Base-by-base conservation (phyloP, 208 protist genomes). In the Acanthamoeba polyphaga region DNA sequence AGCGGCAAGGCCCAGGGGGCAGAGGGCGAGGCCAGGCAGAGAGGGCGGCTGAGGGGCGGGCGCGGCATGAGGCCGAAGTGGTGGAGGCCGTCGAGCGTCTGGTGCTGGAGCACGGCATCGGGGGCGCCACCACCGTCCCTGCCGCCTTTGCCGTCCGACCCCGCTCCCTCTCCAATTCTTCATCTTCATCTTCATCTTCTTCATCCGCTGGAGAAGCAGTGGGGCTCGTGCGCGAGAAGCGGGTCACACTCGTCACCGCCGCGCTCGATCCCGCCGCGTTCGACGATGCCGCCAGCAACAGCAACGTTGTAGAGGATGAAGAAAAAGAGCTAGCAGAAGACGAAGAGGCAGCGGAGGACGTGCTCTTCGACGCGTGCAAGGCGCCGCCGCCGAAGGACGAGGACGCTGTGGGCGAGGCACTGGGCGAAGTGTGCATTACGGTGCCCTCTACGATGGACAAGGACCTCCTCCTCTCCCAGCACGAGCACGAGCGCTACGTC, bases 401-500 rank as follows among this genome's bases (percentile, higher is more conserved):
- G 34, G 82, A 90, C 8, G 49, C 82, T 1, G 49, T 90, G 49
- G 82, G 82, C 27, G 82, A 90, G 58, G 53, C 82, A 2, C 32
- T 90, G 34, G 82, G 82, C 15, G 82, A 90, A 13, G 58, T 90
- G 49, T 90, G 53, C 51, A 90, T 90, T 38, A 90, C 82, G 58
- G 82, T 90, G 82, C 82, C 82, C 51, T 90, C 82, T 1, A 90
- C 82, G 27, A 43, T 70, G 53, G 82, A 90, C 58, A 90, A 90
- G 32, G 82, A 90, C 29, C 49, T 70, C 46, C 15, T 68, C 9
- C 58, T 90, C 53, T 70, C 82, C 58, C 49, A 90, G 82, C 27
- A 55, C n/a, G 82, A 90, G 82, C 82, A 90, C 82, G 82, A 90
- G 49, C 49, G 58, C 53, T 90, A 90, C 58, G 82, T 90, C 53